These are phyloP conservation scores for Ophiostoma fasciatum DNA, from an alignment of 2,329 filamentous ascomycete species.

Conservation along the genomic window DNA sequence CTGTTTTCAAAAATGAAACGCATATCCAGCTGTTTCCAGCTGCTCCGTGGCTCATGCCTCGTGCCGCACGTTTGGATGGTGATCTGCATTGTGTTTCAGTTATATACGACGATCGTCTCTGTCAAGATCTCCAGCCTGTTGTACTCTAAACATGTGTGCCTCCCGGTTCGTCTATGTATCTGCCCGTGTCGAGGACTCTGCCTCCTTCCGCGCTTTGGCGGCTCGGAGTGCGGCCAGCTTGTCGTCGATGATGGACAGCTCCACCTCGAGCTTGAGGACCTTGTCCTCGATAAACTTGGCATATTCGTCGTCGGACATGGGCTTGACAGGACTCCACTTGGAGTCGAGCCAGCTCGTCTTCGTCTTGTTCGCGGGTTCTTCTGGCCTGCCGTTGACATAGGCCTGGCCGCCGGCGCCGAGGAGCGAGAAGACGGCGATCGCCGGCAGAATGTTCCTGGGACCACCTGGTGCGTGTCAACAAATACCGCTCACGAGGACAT, in stretches of 20 bases:
- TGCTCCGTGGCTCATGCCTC: too few species aligned
- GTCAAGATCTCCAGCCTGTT: neutral
- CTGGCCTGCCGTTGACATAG: slow-evolving; percentile 11
- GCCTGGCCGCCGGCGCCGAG: slow-evolving; percentile 20
- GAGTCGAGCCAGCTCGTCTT: slow-evolving; percentile 32
- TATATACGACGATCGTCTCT: too few species aligned
- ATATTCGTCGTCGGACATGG: slow-evolving; percentile 58
- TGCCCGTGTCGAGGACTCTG: neutral
- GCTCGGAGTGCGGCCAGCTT: slow-evolving; percentile 35
- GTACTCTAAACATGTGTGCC: neutral
- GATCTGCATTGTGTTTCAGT: too few species aligned
- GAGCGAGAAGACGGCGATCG: slow-evolving; percentile 31
- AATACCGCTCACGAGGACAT: neutral
- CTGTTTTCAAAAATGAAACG: too few species aligned
- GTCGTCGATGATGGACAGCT: slow-evolving; percentile 68
- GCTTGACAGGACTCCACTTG: slow-evolving; percentile 58
- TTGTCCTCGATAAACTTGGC: slow-evolving; percentile 54
- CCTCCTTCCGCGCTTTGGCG: neutral
- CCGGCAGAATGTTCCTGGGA: slow-evolving; percentile 36
- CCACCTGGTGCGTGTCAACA: slow-evolving; percentile 25
- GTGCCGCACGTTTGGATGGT: too few species aligned
- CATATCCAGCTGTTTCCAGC: too few species aligned
- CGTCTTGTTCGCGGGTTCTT: neutral
- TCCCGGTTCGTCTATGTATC: neutral
- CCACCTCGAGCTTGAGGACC: slow-evolving; percentile 54